A percentile compares a stretch with the other conserved stretches of the same genome.
These are phyloP conservation scores for Cinnamomum chago DNA, from an alignment of 164 flowering plant genomes.

Conservation along the genomic window DNA sequence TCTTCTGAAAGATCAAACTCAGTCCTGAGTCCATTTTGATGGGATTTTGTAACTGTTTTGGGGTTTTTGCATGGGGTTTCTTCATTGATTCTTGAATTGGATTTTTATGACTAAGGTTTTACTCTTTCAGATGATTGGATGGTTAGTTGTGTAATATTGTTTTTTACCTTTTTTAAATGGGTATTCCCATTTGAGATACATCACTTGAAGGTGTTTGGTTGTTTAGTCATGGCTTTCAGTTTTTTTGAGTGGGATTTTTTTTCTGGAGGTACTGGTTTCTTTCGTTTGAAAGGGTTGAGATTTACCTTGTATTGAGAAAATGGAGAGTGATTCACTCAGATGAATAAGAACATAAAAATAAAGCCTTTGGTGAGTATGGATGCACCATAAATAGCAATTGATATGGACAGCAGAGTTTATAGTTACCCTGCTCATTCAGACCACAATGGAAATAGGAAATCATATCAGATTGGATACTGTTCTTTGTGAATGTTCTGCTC, in stretches of 20 bases:
- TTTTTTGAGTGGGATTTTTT: not conserved
- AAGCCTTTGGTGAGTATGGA: not conserved
- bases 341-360: not conserved
- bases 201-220: not conserved
- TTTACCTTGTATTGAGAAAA: not conserved
- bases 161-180: not conserved
- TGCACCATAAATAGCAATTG: not conserved
- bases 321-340: not conserved
- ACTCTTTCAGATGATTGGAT: not conserved
- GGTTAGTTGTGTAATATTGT: not conserved
- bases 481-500: not conserved
- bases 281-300: not conserved
- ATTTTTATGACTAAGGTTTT: not conserved
- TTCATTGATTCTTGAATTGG: too few species aligned
- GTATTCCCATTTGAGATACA: not conserved
- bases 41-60: too few species aligned
- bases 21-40: too few species aligned
- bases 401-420: not conserved
- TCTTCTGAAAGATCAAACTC: too few species aligned
- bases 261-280: not conserved
- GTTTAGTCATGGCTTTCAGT: not conserved
- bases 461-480: not conserved
- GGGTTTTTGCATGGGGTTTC: too few species aligned
- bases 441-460: not conserved
- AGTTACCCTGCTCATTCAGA: not conserved